Conservation (phyloP, 495 filamentous ascomycete species). For the Sabuloglossum arenarium region DNA sequence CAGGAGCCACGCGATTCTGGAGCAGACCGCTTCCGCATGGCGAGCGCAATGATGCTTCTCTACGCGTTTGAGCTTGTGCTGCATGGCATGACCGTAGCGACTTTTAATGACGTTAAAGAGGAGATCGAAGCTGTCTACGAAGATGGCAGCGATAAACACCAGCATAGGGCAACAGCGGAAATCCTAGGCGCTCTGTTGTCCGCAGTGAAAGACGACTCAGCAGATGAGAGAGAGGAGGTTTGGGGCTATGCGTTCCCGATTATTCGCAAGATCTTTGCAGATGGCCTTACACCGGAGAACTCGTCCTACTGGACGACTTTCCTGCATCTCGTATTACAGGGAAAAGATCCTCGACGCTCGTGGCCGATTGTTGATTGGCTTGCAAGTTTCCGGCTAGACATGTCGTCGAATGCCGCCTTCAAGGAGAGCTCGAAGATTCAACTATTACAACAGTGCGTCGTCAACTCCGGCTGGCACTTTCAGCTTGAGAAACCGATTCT, state of each 20-base stretch:
- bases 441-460: conserved; percentile 70
- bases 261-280: conserved; percentile 62
- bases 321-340: conserved; percentile 64
- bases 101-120: conserved; percentile 73
- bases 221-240: conserved; percentile 45
- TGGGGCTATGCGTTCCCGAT: conserved; percentile 87
- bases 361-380: conserved; percentile 78
- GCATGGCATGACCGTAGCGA: conserved; percentile 48
- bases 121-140: conserved; percentile 53
- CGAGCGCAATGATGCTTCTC: conserved; percentile 64
- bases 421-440: conserved; percentile 97
- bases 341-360: conserved; percentile 67
- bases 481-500: conserved; percentile 74
- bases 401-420: conserved; percentile 91
- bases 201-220: conserved; percentile 47
- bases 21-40: conserved; percentile 74
- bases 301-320: conserved; percentile 84
- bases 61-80: conserved; percentile 77
- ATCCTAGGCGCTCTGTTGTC: conserved; percentile 72
- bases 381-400: conserved; percentile 70
- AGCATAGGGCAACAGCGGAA: conserved; percentile 88
- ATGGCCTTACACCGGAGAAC: conserved; percentile 88
- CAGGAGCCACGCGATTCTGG: conserved; percentile 78
- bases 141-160: conserved; percentile 92
- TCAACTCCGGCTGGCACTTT: conserved; percentile 90